Evolutionary conservation across 805 yeast species (phyloP), one percentile per base, ranked within the genome.

Genomic region (Wickerhamiella qilinensis): DNA sequence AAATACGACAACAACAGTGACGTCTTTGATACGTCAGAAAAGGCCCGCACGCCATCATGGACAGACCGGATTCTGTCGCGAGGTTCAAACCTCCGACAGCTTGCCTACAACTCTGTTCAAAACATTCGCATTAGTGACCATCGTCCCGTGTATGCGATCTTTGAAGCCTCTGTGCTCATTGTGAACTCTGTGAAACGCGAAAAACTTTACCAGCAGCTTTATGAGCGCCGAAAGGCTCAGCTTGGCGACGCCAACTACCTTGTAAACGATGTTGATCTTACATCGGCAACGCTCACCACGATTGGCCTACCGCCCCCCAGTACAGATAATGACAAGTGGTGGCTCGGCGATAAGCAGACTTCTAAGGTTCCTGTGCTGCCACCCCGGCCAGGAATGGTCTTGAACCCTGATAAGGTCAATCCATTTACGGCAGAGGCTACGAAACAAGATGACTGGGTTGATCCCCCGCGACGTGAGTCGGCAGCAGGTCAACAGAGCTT

Each of bases 21-120:
- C 36, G 62, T 57, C 16, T 91, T 86, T 54, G 97, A 88, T 55
- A 67, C 93, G 1, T 78, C 93, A 9, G 98, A 88, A 48, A 88
- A 88, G 55, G 88, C 78, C 45, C 68, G 98, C 49, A 76, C 82
- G 3, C 98, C 98, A 1, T 79, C 95, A 0, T 88, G 97, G 96
- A 88, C 97, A 0, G 98, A 88, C 57, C 65, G 98, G 51, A 77
- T 83, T 39, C 60, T 88, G 35, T 77, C 67, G 50, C 65, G 68
- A 42, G 84, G 93, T 29, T 55, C 63, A 3, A 60, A 59, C 15
- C 50, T 85, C 31, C 59, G 64, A 30, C 91, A 83, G 35, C 53
- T 75, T 44, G 73, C 74, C 38, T 91, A 91, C 54, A 70, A 75
- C 39, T 71, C 78, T 36, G 74, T 75, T 1, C 72, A 72, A 46